Evolutionary conservation across 208 protist species (phyloP).

Genomic region (Trypanosoma brucei): DNA sequence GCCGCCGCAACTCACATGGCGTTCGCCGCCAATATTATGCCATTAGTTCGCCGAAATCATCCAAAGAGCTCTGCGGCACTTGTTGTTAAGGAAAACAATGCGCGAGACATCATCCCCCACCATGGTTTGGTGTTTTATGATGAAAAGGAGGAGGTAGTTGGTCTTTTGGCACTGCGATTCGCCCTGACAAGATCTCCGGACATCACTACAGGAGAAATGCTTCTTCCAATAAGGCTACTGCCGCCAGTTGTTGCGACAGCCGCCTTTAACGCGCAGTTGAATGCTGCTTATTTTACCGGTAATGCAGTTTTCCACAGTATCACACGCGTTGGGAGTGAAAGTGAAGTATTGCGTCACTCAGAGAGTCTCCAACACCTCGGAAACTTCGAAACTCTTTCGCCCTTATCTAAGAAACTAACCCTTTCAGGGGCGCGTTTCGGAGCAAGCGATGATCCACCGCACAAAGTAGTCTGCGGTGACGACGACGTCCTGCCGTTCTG

Average conservation of each 20-base stretch:
- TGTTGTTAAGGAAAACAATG: not conserved
- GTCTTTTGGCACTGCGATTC: conserved; percentile 49
- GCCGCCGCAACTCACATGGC: conserved; percentile 31
- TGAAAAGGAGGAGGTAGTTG: conserved; percentile 29
- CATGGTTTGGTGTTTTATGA: conserved; percentile 74
- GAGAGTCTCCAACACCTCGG: not conserved
- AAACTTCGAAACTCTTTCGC: no score
- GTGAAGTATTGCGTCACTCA: conserved; percentile 10
- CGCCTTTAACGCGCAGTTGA: conserved; percentile 16
- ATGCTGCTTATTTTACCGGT: conserved; percentile 36
- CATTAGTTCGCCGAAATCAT: conserved; percentile 65
- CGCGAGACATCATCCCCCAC: conserved; percentile 43
- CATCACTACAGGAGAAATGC: conserved; percentile 30
- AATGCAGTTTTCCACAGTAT: conserved; percentile 17
- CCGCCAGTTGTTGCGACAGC: conserved; percentile 13
- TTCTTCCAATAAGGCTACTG: conserved; percentile 17
- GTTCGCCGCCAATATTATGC: conserved; percentile 60
- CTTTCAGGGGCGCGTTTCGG: conserved; percentile 7
- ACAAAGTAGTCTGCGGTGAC: not conserved
- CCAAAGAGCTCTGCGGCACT: conserved; percentile 3
- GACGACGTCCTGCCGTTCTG: conserved; percentile 24
- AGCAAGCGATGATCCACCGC: not conserved
- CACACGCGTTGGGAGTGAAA: not conserved
- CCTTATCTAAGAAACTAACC: conserved; percentile 3
- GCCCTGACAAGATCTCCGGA: conserved; percentile 22